These are phyloP conservation scores for Crithidia thermophila DNA, from an alignment of 208 protist genomes.

Conservation along the genomic window DNA sequence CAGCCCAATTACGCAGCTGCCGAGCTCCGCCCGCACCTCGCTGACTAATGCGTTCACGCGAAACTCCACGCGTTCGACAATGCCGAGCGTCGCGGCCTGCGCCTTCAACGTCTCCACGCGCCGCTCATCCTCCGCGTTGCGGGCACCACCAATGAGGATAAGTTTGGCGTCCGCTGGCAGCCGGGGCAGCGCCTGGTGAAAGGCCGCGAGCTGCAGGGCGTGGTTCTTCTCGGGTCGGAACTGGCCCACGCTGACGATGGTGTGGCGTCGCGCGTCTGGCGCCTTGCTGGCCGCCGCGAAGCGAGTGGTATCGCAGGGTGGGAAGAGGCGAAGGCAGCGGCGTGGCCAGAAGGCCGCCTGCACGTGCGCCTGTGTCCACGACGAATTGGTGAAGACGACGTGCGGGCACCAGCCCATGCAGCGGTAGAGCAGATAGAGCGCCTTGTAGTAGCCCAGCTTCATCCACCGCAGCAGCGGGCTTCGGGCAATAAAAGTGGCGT, in stretches of 20 bases:
- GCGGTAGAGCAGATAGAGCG: slow-evolving; percentile 92
- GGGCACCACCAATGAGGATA: slow-evolving; percentile 88
- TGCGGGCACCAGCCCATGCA: slow-evolving; percentile 76
- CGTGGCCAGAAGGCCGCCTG: slow-evolving; percentile 74
- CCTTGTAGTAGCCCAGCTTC: slow-evolving; percentile 92
- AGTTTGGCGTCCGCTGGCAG: slow-evolving; percentile 55
- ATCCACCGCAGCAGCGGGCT: slow-evolving; percentile 38
- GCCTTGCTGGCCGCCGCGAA: slow-evolving; percentile 42
- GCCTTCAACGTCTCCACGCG: slow-evolving; percentile 61
- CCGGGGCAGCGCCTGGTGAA: slow-evolving; percentile 49
- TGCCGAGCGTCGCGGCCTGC: slow-evolving; percentile 43
- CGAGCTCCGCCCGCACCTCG: slow-evolving; percentile 50
- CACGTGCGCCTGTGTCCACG: slow-evolving; percentile 97
- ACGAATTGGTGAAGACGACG: slow-evolving; percentile 95
- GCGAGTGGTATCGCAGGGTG: slow-evolving; percentile 89
- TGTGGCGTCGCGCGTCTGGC: slow-evolving; percentile 40
- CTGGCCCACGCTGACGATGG: slow-evolving; percentile 95
- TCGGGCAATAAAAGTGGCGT: slow-evolving; percentile 55
- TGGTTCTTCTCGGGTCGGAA: slow-evolving; percentile 99
- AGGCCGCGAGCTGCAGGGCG: slow-evolving; percentile 91
- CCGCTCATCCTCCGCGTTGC: slow-evolving; percentile 79
- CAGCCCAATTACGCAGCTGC: slow-evolving; percentile 85
- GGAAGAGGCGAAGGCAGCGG: slow-evolving; percentile 75
- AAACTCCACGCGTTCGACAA: slow-evolving; percentile 68
- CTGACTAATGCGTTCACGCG: slow-evolving; percentile 61